Base-by-base conservation (phyloP, 768 basidiomycete genomes). In the Leccinum incarnatum region DNA sequence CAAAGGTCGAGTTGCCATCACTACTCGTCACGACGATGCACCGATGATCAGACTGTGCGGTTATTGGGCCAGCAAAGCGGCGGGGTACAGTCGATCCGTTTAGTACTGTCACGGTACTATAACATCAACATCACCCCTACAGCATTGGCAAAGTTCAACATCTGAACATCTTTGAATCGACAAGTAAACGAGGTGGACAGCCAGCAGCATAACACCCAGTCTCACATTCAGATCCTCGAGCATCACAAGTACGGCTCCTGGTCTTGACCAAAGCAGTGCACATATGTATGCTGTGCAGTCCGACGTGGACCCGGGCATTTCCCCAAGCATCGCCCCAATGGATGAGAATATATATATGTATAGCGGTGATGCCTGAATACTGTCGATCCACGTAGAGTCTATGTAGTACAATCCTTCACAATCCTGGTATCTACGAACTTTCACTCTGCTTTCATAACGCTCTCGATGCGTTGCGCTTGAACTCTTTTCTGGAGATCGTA, bases 401-500 rank as follows among this genome's bases (percentile, higher is more conserved):
- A 29, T 12, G 30, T 37, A 14, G 6, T 36, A 36, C 37, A 49
- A 34, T 6, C 9, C 37, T 17, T 40, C 37, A 9, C 17, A 40
- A n/a, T 10, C 9, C 7, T 10, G 1, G 10, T 42, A 42, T 42
- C n/a, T 42, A n/a, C n/a, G n/a, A n/a, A 19, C n/a, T 10, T n/a
- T 47, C 67, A 87, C 67, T 89, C 74, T 10, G 81, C 81, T 70
- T 92, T 93, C 86, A 89, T 86, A 4, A 93, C 87, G 29, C 89
- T 90, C 56, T 89, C 83, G 46, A 93, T 93, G 2, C 89, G 80
- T 15, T 85, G 84, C 32, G 75, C 72, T 61, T 92, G 87, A 10
- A 91, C 81, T 25, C 82, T 79, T 63, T 72, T 78, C 55, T 82
- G 75, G 60, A 92, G 70, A 60, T 83, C 79, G 10, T 57, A 27